Evolutionary conservation across 2,329 filamentous ascomycete genomes (phyloP).

Genomic region (Curvularia eragrostidis): DNA sequence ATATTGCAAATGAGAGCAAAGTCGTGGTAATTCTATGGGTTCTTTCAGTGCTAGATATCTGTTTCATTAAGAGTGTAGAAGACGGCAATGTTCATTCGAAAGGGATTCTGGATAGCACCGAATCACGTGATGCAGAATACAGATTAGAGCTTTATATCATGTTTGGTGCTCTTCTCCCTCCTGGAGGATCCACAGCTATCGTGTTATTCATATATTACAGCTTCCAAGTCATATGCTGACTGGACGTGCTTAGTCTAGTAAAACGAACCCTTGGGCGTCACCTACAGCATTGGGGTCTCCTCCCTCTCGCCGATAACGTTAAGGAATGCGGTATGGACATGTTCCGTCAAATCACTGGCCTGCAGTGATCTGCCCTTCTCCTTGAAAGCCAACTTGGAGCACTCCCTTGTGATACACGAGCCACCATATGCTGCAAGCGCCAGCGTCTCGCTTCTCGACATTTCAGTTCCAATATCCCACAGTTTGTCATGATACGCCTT

Average conservation of each 20-base stretch:
- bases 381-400: slow-evolving; percentile 83
- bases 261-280: neutral
- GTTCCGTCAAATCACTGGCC: slow-evolving; percentile 89
- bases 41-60: neutral
- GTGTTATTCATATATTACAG: neutral
- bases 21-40: neutral
- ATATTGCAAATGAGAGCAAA: neutral
- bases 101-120: neutral
- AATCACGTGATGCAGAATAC: no score
- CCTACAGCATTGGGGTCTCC: slow-evolving; percentile 37
- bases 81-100: neutral
- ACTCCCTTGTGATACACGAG: slow-evolving; percentile 86
- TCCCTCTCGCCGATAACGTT: slow-evolving; percentile 74
- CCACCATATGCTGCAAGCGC: slow-evolving; percentile 85
- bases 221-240: neutral
- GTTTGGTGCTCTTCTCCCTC: neutral
- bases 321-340: slow-evolving; percentile 83
- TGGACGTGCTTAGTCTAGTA: neutral
- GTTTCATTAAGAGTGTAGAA: neutral
- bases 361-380: slow-evolving; percentile 88
- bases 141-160: no score
- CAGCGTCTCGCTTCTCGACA: slow-evolving; percentile 67
- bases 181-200: neutral
- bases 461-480: slow-evolving; percentile 68
- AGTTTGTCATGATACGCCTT: slow-evolving; percentile 83